Conservation (phyloP, 345 rosid species). For the Pistacia integerrima region DNA sequence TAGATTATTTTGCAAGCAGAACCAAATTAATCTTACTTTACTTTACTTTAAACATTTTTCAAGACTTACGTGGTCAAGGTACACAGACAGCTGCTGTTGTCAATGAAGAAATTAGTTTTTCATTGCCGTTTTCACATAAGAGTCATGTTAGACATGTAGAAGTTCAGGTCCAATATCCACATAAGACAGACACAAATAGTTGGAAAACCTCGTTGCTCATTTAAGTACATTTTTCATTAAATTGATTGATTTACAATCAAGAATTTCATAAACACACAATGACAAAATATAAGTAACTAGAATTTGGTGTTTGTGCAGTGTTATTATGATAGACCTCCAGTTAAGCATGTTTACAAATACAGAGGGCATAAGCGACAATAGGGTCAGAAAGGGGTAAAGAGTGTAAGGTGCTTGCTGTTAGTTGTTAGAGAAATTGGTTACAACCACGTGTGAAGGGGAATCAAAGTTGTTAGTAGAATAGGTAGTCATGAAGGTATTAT, state of each 20-base stretch:
- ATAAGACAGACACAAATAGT: background rate
- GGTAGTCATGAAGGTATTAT: too few species aligned
- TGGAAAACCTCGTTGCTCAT: background rate
- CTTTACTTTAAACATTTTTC: background rate
- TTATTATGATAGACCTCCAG: background rate
- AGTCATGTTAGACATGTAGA: background rate
- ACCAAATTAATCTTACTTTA: background rate
- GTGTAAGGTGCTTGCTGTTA: too few species aligned
- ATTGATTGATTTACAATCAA: constrained; percentile 10
- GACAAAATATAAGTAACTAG: background rate
- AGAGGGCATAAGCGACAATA: too few species aligned
- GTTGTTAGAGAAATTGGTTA: too few species aligned
- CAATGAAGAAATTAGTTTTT: background rate
- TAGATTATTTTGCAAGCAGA: background rate
- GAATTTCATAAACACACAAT: background rate
- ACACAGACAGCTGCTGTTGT: too few species aligned
- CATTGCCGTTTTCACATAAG: background rate
- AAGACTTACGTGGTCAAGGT: background rate
- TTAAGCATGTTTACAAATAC: too few species aligned
- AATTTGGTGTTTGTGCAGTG: background rate
- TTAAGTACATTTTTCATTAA: constrained; percentile 11
- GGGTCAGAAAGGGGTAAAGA: too few species aligned
- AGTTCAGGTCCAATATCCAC: constrained; percentile 2
- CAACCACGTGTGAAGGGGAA: too few species aligned
- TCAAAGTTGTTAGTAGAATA: too few species aligned